phyloP scores from a whole-genome alignment of 805 yeast species.

The Cyberlindnera nakhonratchasimensis region DNA sequence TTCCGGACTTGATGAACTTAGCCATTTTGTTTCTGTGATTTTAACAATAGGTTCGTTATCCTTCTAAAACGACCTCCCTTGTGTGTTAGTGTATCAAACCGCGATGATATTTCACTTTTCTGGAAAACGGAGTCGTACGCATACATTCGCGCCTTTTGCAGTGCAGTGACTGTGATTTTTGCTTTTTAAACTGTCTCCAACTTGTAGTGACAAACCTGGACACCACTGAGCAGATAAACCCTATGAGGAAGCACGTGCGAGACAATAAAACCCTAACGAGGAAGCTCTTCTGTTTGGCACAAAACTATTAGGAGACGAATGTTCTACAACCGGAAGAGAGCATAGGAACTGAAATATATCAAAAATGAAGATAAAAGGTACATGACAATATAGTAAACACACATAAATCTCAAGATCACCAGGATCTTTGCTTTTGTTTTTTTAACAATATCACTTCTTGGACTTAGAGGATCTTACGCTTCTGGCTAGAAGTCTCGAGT shows the following conservation, averaged over 20 bases:
- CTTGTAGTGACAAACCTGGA: not conserved
- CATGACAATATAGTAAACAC: not conserved
- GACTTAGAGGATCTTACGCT: conserved; percentile 30
- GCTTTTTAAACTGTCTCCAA: too few relatives aligned
- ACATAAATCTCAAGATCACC: not conserved
- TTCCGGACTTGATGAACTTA: conserved; percentile 98
- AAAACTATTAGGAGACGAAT: too few relatives aligned
- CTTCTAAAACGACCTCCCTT: not conserved
- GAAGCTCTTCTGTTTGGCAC: too few relatives aligned
- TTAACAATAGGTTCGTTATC: conserved; percentile 16
- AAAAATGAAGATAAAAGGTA: not conserved
- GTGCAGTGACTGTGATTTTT: conserved; percentile 1
- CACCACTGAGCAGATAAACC: not conserved
- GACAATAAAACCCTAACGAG: too few relatives aligned
- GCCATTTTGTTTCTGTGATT: conserved; percentile 58
- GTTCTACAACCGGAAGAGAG: too few relatives aligned
- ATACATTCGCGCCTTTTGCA: not conserved
- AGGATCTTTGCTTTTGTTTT: conserved; percentile 20
- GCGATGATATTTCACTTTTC: conserved; percentile 28
- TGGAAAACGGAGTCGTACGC: conserved; percentile 21
- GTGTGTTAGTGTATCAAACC: not conserved
- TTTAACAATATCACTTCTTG: conserved; percentile 13
- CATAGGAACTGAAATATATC: not conserved
- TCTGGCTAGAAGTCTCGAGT: conserved; percentile 59
- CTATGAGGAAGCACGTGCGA: not conserved